These are phyloP conservation scores for Lichtheimia corymbifera DNA, from an alignment of 371 early-diverging fungal genomes.

Conservation along the genomic window DNA sequence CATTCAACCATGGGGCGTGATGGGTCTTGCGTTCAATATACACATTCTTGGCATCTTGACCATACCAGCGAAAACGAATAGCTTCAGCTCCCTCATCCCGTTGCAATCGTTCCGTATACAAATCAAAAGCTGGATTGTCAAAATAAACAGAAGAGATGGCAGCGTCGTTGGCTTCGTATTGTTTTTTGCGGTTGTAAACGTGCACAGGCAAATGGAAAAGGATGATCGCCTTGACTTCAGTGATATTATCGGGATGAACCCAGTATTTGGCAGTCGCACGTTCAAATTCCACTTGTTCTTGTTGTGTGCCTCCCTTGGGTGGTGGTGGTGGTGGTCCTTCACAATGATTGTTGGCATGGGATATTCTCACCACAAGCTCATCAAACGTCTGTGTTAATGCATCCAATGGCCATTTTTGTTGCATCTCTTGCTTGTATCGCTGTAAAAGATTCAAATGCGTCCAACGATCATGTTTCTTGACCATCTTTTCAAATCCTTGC, in stretches of 20 bases:
- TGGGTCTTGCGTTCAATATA: constrained; percentile 54
- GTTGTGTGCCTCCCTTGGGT: constrained; percentile 1
- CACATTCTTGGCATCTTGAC: constrained; percentile 23
- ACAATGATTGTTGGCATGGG: constrained; percentile 21
- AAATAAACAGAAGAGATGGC: constrained; percentile 96
- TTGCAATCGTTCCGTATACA: constrained; percentile 86
- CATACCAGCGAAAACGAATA: constrained; percentile 92
- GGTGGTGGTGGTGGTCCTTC: constrained; percentile 6
- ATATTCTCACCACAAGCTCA: constrained; percentile 83
- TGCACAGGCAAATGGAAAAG: constrained; percentile 93
- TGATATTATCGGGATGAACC: constrained; percentile 96
- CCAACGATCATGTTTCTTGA: constrained; percentile 96
- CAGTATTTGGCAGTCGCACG: constrained; percentile 64
- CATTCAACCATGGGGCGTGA: constrained; percentile 94
- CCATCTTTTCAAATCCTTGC: constrained; percentile 92
- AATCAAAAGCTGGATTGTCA: constrained; percentile 86
- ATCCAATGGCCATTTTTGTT: constrained; percentile 68
- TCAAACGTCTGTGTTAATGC: constrained; percentile 78
- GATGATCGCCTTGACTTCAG: constrained; percentile 89
- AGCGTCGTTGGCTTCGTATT: constrained; percentile 39
- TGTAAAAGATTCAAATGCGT: constrained; percentile 73
- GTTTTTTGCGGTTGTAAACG: constrained; percentile 66
- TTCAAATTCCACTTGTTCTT: constrained; percentile 42
- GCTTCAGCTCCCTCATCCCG: constrained; percentile 88
- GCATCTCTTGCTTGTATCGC: constrained; percentile 71